A percentile compares a stretch with the other conserved stretches of the same genome.
These are phyloP conservation scores for Tylopilus rubrobrunneus DNA, from an alignment of 768 basidiomycete species.

Conservation along the genomic window DNA sequence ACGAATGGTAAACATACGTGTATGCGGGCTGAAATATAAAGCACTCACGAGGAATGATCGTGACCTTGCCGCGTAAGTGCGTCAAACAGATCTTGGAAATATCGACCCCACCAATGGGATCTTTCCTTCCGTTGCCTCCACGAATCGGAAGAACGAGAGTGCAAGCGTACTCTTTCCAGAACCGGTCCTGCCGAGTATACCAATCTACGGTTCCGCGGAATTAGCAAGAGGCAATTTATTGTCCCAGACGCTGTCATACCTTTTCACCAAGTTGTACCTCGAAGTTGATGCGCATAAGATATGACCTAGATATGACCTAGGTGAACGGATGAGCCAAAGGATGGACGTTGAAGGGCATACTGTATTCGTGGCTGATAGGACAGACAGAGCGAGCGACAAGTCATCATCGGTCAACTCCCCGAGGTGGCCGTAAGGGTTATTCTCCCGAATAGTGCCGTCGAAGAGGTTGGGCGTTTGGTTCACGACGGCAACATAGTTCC, in stretches of 20 bases:
- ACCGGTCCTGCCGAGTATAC: constrained; percentile 66
- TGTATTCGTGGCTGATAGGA: too few relatives aligned
- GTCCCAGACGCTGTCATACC: constrained; percentile 32
- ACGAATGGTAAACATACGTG: not conserved
- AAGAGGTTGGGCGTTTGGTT: too few relatives aligned
- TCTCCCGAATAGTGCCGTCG: too few relatives aligned
- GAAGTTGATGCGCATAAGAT: constrained; percentile 72
- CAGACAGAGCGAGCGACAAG: too few relatives aligned
- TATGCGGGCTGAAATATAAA: not conserved
- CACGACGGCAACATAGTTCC: too few relatives aligned
- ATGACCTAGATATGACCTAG: too few relatives aligned
- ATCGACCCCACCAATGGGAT: constrained; percentile 79
- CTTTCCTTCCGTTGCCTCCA: constrained; percentile 76
- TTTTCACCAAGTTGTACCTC: constrained; percentile 73
- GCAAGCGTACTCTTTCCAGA: constrained; percentile 82
- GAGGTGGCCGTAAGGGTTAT: too few relatives aligned
- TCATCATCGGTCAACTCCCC: too few relatives aligned
- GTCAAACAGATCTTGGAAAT: constrained; percentile 77
- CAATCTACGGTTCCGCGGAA: constrained; percentile 40
- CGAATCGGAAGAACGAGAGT: constrained; percentile 84
- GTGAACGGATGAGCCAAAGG: too few relatives aligned
- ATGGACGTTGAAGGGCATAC: too few relatives aligned
- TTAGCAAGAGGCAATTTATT: not conserved
- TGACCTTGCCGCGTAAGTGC: constrained; percentile 73
- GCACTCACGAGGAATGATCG: constrained; percentile 67